Percentiles rank a stretch among this genome's conserved stretches.
phyloP scores from a whole-genome alignment of 352 stramenopile species.

The Paralagenidium karlingii region DNA sequence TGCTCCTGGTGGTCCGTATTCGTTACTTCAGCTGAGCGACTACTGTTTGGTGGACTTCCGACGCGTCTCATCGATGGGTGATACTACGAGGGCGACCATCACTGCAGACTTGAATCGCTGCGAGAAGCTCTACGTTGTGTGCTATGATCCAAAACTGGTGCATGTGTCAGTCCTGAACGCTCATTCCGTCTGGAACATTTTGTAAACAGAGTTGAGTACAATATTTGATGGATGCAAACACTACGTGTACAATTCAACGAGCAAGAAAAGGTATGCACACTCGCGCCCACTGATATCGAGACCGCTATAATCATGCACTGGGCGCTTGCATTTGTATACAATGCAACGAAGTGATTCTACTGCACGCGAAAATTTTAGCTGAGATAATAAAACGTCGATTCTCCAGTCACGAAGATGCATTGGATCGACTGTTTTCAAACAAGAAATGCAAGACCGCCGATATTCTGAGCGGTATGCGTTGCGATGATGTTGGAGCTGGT shows the following conservation, averaged over 20 bases:
- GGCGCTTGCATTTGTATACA: too few relatives aligned
- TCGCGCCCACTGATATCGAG: too few relatives aligned
- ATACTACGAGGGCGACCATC: neutral
- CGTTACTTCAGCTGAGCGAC: neutral
- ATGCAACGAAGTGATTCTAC: too few relatives aligned
- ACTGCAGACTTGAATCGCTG: neutral
- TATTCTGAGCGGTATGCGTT: conserved; percentile 3
- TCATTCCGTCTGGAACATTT: too few relatives aligned
- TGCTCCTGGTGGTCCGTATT: conserved; percentile 1
- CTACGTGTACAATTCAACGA: too few relatives aligned
- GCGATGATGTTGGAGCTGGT: conserved; percentile 4
- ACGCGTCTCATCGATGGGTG: neutral
- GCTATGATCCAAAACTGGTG: neutral
- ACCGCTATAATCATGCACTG: too few relatives aligned
- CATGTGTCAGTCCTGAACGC: too few relatives aligned
- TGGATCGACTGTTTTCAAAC: conserved; percentile 2
- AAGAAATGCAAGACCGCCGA: conserved; percentile 6
- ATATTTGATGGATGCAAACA: too few relatives aligned
- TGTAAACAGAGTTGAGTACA: too few relatives aligned
- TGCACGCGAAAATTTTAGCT: conserved; percentile 1
- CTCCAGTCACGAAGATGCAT: conserved; percentile 4
- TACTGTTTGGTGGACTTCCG: neutral
- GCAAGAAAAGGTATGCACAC: too few relatives aligned
- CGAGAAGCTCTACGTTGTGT: neutral
- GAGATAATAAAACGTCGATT: conserved; percentile 3